Conservation (phyloP, 306 rosid species). For the Inga leiocalycina region DNA sequence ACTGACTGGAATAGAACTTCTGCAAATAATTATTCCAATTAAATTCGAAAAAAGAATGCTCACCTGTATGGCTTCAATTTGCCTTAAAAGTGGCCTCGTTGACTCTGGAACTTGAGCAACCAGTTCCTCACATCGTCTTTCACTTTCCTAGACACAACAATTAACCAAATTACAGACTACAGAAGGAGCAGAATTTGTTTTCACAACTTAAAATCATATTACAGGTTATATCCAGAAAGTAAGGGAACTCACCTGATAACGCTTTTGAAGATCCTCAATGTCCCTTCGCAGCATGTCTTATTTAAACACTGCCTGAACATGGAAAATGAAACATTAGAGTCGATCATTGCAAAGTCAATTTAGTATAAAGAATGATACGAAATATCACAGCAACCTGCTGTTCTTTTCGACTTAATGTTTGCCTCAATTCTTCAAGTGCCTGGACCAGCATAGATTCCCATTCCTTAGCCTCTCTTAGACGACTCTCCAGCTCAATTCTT, state of each 20-base stretch:
- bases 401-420: slow-evolving; percentile 89
- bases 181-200: slow-evolving; percentile 22
- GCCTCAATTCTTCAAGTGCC: slow-evolving; percentile 93
- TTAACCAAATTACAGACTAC: slow-evolving; percentile 33
- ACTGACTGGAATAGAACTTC: slow-evolving; percentile 30
- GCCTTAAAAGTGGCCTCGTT: slow-evolving; percentile 96
- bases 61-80: slow-evolving; percentile 99
- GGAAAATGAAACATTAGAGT: slow-evolving; percentile 17
- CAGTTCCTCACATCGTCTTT: slow-evolving; percentile 96
- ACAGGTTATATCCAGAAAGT: slow-evolving; percentile 25
- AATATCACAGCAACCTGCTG: slow-evolving; percentile 76
- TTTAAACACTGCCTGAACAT: slow-evolving; percentile 77
- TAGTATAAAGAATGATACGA: slow-evolving; percentile 27
- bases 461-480: slow-evolving; percentile 71
- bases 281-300: slow-evolving; percentile 93
- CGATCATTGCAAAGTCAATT: slow-evolving; percentile 31
- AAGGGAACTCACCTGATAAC: slow-evolving; percentile 75
- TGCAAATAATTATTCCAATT: neutral
- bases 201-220: slow-evolving; percentile 21
- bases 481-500: slow-evolving; percentile 73
- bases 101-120: slow-evolving; percentile 98
- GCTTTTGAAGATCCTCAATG: slow-evolving; percentile 94
- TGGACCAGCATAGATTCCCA: slow-evolving; percentile 95
- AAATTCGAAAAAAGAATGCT: slow-evolving; percentile 16
- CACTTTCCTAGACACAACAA: slow-evolving; percentile 77